These are phyloP conservation scores for Hypoxylon sp. DNA, from an alignment of 2,329 filamentous ascomycete genomes.

Conservation along the genomic window DNA sequence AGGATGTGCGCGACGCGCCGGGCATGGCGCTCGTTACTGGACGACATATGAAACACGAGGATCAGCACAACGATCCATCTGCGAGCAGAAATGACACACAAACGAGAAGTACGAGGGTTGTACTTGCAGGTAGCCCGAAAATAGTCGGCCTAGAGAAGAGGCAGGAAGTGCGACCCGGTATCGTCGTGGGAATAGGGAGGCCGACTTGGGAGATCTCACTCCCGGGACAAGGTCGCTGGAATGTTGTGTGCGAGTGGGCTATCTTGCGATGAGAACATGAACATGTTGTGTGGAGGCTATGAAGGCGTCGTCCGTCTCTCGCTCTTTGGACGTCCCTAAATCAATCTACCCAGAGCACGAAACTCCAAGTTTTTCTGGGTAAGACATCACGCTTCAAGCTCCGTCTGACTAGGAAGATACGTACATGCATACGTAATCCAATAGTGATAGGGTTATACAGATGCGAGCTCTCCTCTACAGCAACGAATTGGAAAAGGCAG, in stretches of 20 bases:
- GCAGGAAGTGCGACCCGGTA: slow-evolving; percentile 49
- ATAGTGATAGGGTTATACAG: not conserved
- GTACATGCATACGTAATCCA: too few relatives aligned
- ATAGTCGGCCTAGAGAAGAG: slow-evolving; percentile 49
- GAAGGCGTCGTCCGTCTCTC: not conserved
- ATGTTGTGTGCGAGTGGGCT: slow-evolving; percentile 58
- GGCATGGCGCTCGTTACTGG: slow-evolving; percentile 54
- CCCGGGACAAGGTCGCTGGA: slow-evolving; percentile 52
- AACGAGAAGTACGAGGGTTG: slow-evolving; percentile 33
- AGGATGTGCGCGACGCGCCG: slow-evolving; percentile 44
- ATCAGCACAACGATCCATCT: not conserved
- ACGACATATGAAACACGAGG: slow-evolving; percentile 21
- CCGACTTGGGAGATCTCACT: slow-evolving; percentile 58
- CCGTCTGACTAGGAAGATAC: too few relatives aligned
- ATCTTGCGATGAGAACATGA: slow-evolving; percentile 41
- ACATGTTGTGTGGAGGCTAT: not conserved
- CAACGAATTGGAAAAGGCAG: not conserved
- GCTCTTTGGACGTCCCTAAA: not conserved
- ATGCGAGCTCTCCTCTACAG: not conserved
- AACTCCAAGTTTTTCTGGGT: not conserved
- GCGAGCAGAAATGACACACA: not conserved
- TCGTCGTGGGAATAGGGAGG: slow-evolving; percentile 53
- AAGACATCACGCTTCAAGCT: not conserved
- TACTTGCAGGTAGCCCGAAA: slow-evolving; percentile 52
- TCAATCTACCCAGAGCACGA: not conserved